A percentile compares a stretch with the other conserved stretches of the same genome.
Conservation (phyloP, 2,329 filamentous ascomycete species). For the Leptographium radiaticola region DNA sequence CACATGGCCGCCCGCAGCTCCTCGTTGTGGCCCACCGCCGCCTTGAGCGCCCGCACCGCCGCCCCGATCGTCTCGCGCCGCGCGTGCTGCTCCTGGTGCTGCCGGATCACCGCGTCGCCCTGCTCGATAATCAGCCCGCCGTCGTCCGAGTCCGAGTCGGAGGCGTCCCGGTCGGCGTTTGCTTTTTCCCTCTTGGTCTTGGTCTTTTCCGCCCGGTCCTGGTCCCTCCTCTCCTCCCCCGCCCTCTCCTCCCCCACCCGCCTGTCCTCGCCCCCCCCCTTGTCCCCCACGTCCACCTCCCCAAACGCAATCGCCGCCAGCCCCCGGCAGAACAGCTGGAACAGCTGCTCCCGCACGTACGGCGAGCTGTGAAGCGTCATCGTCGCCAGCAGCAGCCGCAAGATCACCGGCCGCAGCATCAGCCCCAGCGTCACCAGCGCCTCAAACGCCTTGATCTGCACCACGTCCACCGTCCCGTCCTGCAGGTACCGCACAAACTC, state of each 20-base stretch:
- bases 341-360: constrained; percentile 46
- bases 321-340: constrained; percentile 44
- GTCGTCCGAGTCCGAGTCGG: constrained; percentile 19
- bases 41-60: constrained; percentile 35
- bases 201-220: neutral
- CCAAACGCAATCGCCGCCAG: constrained; percentile 52
- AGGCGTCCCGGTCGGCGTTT: constrained; percentile 34
- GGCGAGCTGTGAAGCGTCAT: constrained; percentile 51
- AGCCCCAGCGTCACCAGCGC: constrained; percentile 50
- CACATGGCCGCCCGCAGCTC: constrained; percentile 33
- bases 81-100: constrained; percentile 30
- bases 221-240: neutral
- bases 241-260: neutral
- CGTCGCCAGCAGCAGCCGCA: constrained; percentile 42
- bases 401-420: constrained; percentile 39
- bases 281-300: constrained; percentile 41
- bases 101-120: constrained; percentile 27
- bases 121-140: constrained; percentile 34
- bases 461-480: constrained; percentile 48
- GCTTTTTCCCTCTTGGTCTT: constrained; percentile 26
- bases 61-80: constrained; percentile 33
- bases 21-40: constrained; percentile 28
- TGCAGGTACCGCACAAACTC: constrained; percentile 53
- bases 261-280: constrained; percentile 14
- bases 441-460: constrained; percentile 54